Evolutionary conservation across 805 yeast genomes (phyloP).

Genomic region (Kazachstania kunashirensis): DNA sequence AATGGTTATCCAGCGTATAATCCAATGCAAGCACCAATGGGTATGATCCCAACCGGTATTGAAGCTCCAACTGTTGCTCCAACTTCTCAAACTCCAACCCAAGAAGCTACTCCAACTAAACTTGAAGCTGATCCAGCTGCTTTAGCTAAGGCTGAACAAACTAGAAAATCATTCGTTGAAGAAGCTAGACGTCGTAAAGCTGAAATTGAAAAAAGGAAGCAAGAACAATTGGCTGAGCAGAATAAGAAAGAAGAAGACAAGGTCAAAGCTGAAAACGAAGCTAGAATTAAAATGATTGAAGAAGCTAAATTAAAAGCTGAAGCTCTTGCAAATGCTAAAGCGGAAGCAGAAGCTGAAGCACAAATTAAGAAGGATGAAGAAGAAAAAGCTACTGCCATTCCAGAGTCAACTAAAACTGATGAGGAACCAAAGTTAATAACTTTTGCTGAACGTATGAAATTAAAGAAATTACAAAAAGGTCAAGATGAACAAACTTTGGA

Average conservation of each 20-base stretch:
- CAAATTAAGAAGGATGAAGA: background rate
- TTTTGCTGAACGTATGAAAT: constrained; percentile 21
- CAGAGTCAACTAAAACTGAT: background rate
- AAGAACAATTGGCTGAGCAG: constrained; percentile 8
- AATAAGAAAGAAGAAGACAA: constrained; percentile 9
- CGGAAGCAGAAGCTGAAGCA: constrained; percentile 4
- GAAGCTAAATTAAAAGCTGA: constrained; percentile 1
- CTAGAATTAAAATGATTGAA: constrained; percentile 5
- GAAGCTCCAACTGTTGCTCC: constrained; percentile 21
- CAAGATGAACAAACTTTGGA: constrained; percentile 13
- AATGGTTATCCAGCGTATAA: constrained; percentile 4
- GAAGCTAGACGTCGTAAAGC: constrained; percentile 25
- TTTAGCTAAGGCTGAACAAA: constrained; percentile 15
- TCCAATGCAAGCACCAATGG: constrained; percentile 12
- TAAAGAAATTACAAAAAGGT: constrained; percentile 13
- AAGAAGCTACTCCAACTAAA: constrained; percentile 10
- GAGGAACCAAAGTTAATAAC: constrained; percentile 9
- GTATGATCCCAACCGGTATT: constrained; percentile 10
- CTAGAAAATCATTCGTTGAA: constrained; percentile 23
- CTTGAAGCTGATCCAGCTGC: constrained; percentile 6
- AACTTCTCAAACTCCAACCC: background rate
- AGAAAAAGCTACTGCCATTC: background rate
- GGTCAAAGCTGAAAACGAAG: constrained; percentile 20
- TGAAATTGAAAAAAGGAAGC: constrained; percentile 22
- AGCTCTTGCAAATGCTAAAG: constrained; percentile 5